These are phyloP conservation scores for Alternaria angustiovoidea DNA, from an alignment of 2,329 filamentous ascomycete species.

Conservation along the genomic window DNA sequence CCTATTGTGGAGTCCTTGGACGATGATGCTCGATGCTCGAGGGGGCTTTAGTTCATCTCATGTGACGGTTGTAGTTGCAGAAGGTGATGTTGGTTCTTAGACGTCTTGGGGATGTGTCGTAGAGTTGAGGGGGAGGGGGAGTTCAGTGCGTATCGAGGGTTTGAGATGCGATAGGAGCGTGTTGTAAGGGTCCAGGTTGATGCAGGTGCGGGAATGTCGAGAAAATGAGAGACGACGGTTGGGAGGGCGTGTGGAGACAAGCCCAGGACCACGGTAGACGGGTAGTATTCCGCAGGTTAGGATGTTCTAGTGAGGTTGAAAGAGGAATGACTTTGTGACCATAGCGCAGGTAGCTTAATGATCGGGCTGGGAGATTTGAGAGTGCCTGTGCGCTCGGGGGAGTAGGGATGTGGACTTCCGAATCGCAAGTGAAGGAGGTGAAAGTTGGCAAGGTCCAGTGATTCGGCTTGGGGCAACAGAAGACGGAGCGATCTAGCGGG, in stretches of 20 bases:
- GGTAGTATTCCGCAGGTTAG: constrained; percentile 50
- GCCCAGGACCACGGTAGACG: constrained; percentile 54
- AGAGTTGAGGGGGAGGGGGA: constrained; percentile 34
- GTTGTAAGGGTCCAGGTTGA: constrained; percentile 52
- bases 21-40: constrained; percentile 16
- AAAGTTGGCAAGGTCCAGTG: constrained; percentile 33
- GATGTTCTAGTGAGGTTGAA: constrained; percentile 50
- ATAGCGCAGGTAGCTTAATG: constrained; percentile 50
- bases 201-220: constrained; percentile 49
- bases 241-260: constrained; percentile 52
- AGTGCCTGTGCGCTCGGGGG: constrained; percentile 48
- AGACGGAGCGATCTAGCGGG: constrained; percentile 36
- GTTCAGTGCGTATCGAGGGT: constrained; percentile 49
- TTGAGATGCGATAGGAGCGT: constrained; percentile 45
- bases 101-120: constrained; percentile 29
- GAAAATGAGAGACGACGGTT: constrained; percentile 53
- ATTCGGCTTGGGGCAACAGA: constrained; percentile 18
- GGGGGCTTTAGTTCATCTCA: constrained; percentile 46
- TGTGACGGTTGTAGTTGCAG: constrained; percentile 20
- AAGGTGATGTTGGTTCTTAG: constrained; percentile 16
- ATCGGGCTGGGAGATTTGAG: constrained; percentile 47
- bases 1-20: constrained; percentile 29
- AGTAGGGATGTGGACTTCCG: constrained; percentile 46
- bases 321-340: constrained; percentile 51
- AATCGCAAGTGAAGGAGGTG: constrained; percentile 28